Conservation (phyloP, 2,329 filamentous ascomycete genomes). For the Aspergillus caelatus region DNA sequence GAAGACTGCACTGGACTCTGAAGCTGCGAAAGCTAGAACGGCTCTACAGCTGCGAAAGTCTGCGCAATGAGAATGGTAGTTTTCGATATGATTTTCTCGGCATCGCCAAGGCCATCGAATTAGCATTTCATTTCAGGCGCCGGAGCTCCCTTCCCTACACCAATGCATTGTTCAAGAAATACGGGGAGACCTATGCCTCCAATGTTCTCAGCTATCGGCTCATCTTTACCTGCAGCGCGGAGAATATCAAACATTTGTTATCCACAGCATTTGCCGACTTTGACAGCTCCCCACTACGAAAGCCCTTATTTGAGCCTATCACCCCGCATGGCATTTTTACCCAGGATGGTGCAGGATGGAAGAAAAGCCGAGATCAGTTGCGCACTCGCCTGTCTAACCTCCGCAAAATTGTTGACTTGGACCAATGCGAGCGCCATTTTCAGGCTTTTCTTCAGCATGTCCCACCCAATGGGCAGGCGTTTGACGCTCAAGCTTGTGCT, state of each 20-base stretch:
- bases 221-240: constrained; percentile 15
- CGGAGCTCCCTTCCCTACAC: constrained; percentile 7
- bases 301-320: constrained; percentile 14
- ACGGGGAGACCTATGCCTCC: constrained; percentile 16
- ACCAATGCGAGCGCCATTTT: constrained; percentile 9
- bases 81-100: constrained; percentile 3
- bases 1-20: not conserved
- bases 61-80: not conserved
- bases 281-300: constrained; percentile 14
- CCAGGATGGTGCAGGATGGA: constrained; percentile 15
- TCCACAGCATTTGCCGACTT: constrained; percentile 14
- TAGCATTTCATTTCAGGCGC: constrained; percentile 2
- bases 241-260: constrained; percentile 14
- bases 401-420: constrained; percentile 8
- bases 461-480: not conserved
- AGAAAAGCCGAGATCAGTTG: constrained; percentile 8
- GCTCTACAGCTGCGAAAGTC: not conserved
- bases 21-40: not conserved
- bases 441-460: constrained; percentile 10
- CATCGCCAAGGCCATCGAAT: constrained; percentile 2
- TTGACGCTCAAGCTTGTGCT: constrained; percentile 4
- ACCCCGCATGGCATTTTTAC: constrained; percentile 20
- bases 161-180: constrained; percentile 9
- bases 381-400: constrained; percentile 2
- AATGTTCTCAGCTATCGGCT: constrained; percentile 12